Evolutionary conservation across 768 basidiomycete genomes (phyloP).

Genomic region (Podaxis sp.): DNA sequence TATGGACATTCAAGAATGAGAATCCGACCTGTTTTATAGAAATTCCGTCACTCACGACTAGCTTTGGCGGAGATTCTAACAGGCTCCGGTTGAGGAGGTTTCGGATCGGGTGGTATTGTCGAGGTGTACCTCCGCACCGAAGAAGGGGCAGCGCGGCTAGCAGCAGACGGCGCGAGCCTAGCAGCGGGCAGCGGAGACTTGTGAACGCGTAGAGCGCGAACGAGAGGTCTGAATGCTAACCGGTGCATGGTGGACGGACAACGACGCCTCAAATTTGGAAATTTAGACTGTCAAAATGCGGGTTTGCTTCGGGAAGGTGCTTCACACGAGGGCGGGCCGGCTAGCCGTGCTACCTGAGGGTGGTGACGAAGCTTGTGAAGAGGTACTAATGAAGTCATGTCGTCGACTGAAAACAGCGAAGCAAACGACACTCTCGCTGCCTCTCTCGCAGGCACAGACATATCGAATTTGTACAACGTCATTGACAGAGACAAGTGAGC

Average conservation of each 20-base stretch:
- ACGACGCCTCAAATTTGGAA: not conserved
- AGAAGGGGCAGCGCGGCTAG: not conserved
- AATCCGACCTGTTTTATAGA: not conserved
- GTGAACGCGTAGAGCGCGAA: conserved; percentile 30
- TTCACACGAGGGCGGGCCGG: not conserved
- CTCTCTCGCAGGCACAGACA: conserved; percentile 44
- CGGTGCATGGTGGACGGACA: conserved; percentile 11
- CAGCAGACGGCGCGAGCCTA: not conserved
- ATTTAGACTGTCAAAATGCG: not conserved
- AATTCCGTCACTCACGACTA: conserved; percentile 3
- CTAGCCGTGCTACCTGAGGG: not conserved
- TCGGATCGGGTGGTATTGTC: not conserved
- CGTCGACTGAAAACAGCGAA: not conserved
- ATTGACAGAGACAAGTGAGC: conserved; percentile 71
- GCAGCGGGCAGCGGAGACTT: not conserved
- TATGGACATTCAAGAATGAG: not conserved
- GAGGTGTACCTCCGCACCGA: not conserved
- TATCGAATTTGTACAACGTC: conserved; percentile 53
- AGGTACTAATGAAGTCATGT: not conserved
- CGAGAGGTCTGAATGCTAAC: conserved; percentile 21
- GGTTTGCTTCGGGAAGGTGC: not conserved
- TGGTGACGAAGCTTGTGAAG: not conserved
- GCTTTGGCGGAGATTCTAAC: conserved; percentile 23
- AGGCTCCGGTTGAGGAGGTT: conserved; percentile 4
- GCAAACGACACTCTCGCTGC: conserved; percentile 40